Conservation (phyloP, 352 stramenopile genomes). For the Phytophthora cryptogea region DNA sequence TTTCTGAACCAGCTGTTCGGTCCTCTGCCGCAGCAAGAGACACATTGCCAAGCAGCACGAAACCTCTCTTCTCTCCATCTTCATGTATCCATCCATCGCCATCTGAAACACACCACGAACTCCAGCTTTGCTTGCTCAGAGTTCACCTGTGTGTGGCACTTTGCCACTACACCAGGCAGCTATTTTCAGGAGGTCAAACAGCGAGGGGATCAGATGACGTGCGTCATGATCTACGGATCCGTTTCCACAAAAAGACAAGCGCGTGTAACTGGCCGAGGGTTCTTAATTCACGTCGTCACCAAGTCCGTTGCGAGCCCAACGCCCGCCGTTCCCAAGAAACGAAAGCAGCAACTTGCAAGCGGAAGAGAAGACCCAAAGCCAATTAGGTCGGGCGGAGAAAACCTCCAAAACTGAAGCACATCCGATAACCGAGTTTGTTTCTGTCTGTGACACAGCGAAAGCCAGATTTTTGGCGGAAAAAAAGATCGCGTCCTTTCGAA, state of each 20-base stretch:
- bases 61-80: not conserved
- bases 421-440: constrained; percentile 8
- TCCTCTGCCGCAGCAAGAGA: constrained; percentile 12
- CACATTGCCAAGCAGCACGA: not conserved
- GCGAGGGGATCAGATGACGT: constrained; percentile 10
- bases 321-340: constrained; percentile 31
- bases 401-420: not conserved
- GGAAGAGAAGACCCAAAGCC: constrained; percentile 1
- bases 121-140: not conserved
- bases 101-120: not conserved
- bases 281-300: constrained; percentile 17
- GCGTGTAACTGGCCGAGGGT: constrained; percentile 15
- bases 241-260: constrained; percentile 22
- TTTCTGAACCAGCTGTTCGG: constrained; percentile 8
- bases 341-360: constrained; percentile 1
- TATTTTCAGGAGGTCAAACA: constrained; percentile 1
- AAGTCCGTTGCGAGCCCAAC: constrained; percentile 8
- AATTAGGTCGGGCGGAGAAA: not conserved
- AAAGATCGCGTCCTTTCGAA: constrained; percentile 25
- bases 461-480: too few species aligned
- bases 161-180: too few species aligned
- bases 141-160: too few species aligned
- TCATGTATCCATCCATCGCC: not conserved
- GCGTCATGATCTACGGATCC: constrained; percentile 2
- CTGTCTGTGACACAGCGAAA: constrained; percentile 4